phyloP scores from a whole-genome alignment of 768 basidiomycete genomes.

The Daedaleopsis sinensis region DNA sequence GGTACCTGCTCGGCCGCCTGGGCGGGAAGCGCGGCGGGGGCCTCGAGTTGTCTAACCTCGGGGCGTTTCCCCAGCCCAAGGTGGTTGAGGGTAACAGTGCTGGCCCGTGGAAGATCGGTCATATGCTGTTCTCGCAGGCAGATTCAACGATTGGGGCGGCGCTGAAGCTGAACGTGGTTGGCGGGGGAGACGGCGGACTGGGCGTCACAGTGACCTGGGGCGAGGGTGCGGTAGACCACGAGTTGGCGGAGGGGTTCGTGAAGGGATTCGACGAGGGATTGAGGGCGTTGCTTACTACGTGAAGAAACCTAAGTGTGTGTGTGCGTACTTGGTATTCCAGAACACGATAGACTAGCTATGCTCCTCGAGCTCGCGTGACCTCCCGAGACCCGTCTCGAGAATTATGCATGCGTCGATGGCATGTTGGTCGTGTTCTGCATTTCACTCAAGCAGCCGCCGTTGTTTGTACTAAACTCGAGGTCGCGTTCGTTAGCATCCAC shows the following conservation, averaged over 20 bases:
- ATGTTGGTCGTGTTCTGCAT: too few species aligned
- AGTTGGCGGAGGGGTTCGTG: conserved; percentile 25
- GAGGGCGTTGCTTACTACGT: neutral
- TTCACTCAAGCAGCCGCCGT: too few species aligned
- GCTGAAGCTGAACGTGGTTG: conserved; percentile 25
- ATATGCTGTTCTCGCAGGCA: conserved; percentile 21
- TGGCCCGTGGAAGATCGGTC: conserved; percentile 21
- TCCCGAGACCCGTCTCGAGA: too few species aligned
- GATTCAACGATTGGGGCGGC: conserved; percentile 15
- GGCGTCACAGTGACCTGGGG: conserved; percentile 25
- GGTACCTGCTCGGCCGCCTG: conserved; percentile 32
- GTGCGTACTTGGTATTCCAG: too few species aligned
- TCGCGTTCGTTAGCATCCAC: too few species aligned
- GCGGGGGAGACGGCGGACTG: conserved; percentile 19
- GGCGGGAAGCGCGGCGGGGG: conserved; percentile 38
- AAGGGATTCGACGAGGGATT: conserved; percentile 2
- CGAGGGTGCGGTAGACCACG: conserved; percentile 22
- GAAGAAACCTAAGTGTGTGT: too few species aligned
- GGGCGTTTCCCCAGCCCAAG: conserved; percentile 27
- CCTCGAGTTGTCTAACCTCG: conserved; percentile 44
- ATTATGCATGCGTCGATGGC: too few species aligned
- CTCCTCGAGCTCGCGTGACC: too few species aligned
- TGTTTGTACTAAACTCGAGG: too few species aligned
- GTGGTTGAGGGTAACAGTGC: neutral
- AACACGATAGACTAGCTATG: too few species aligned